Evolutionary conservation across 2,329 filamentous ascomycete genomes (phyloP).

Genomic region (Zymoseptoria passerinii): DNA sequence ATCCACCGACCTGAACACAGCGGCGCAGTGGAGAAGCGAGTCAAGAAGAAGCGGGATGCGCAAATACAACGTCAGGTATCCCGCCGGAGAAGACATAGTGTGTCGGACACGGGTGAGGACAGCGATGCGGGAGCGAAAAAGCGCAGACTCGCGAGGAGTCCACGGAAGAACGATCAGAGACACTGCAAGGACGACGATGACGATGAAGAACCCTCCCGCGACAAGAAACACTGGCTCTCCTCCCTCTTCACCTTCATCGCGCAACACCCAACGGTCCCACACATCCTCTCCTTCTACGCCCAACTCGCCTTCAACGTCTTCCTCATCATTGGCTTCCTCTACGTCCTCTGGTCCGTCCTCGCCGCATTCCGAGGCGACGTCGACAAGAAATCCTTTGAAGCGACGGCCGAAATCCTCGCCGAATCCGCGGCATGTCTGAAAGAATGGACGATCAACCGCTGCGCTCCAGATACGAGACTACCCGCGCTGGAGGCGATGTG

Average conservation of each 20-base stretch:
- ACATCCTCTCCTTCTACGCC: constrained; percentile 58
- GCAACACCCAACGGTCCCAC: constrained; percentile 56
- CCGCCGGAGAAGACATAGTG: constrained; percentile 24
- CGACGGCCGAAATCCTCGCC: constrained; percentile 55
- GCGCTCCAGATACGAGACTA: constrained; percentile 55
- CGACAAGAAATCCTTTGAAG: constrained; percentile 59
- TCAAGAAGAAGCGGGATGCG: constrained; percentile 25
- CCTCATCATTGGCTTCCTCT: constrained; percentile 54
- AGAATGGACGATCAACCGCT: constrained; percentile 69
- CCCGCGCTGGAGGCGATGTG: constrained; percentile 69
- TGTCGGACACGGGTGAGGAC: constrained; percentile 27
- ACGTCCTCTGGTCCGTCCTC: constrained; percentile 50
- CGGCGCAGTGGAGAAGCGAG: constrained; percentile 33
- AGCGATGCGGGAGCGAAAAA: constrained; percentile 13
- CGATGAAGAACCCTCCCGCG: constrained; percentile 7
- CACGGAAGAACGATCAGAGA: constrained; percentile 22
- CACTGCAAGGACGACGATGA: constrained; percentile 6
- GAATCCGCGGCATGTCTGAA: constrained; percentile 66
- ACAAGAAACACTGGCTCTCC: constrained; percentile 25
- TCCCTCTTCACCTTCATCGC: constrained; percentile 55
- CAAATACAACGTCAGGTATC: constrained; percentile 20
- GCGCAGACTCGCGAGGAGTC: constrained; percentile 3
- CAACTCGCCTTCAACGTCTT: constrained; percentile 59
- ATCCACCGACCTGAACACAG: constrained; percentile 27
- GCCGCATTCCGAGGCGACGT: constrained; percentile 65